A percentile compares a stretch with the other conserved stretches of the same genome.
These are phyloP conservation scores for Mycosarcoma mackinlayi DNA, from an alignment of 1,284 basidiomycete species.

Conservation along the genomic window DNA sequence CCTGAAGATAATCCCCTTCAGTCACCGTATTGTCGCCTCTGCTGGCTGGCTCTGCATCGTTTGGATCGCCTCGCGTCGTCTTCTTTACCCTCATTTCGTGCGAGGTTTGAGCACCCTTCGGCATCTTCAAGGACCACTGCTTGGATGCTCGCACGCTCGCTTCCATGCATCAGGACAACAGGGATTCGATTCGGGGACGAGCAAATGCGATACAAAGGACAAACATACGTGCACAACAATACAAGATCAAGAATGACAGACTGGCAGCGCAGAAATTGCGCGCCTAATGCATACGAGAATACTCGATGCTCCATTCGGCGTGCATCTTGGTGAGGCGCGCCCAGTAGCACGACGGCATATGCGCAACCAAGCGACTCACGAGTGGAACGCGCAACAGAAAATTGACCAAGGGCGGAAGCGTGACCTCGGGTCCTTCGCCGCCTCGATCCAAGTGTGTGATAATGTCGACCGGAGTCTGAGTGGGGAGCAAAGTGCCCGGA, in stretches of 20 bases:
- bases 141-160: not conserved
- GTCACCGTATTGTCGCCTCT: too few relatives aligned
- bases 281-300: constrained; percentile 13
- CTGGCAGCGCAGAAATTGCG: not conserved
- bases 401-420: constrained; percentile 19
- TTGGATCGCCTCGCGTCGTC: too few relatives aligned
- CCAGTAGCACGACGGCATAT: constrained; percentile 46
- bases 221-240: not conserved
- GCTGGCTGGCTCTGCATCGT: too few relatives aligned
- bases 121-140: too few relatives aligned
- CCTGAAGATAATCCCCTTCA: too few relatives aligned
- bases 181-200: too few relatives aligned
- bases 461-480: constrained; percentile 30
- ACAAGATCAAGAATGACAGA: too few relatives aligned
- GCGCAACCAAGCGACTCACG: constrained; percentile 29
- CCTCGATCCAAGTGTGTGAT: constrained; percentile 37
- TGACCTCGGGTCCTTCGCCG: constrained; percentile 39
- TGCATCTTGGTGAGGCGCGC: constrained; percentile 39
- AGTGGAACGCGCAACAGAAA: constrained; percentile 29
- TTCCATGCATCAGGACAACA: too few relatives aligned
- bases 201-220: not conserved
- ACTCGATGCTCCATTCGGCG: constrained; percentile 24
- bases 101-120: too few relatives aligned
- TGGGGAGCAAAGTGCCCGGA: constrained; percentile 46
- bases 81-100: too few relatives aligned